Base-by-base conservation (phyloP, 2,329 filamentous ascomycete genomes). In the Sphaerostilbella broomeana region DNA sequence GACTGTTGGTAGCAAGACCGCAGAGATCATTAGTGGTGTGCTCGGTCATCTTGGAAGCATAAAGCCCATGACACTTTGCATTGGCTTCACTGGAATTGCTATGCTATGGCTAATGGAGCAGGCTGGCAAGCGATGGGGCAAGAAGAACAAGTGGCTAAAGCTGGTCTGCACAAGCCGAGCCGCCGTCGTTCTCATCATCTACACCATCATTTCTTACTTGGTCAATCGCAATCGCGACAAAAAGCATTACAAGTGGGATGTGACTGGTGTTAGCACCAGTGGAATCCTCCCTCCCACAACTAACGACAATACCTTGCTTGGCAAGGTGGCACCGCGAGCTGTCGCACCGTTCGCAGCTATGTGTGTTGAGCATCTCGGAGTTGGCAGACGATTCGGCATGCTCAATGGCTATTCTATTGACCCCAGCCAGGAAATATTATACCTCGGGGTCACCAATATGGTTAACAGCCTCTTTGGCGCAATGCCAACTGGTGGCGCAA, bases 391-490 rank as follows among this genome's bases (percentile, higher is more conserved):
- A 0, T 83, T 83, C 48, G 75, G 70, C 2, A 65, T 77, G 8
- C 69, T 70, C 45, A 80, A 82, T 55, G 68, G 72, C 49, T 83
- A 84, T 52, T 64, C 69, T 6, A 75, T 77, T 27, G 77, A 83
- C 46, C 71, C 78, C 47, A 79, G 73, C 10, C 78, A 83, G 52
- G 79, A 83, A 47, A 69, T 83, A 2, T 74, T 74, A 41, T 82
- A 78, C 48, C 70, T 81, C 3, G 79, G 78, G 8, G 57, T 75
- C 12, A 70, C 72, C 27, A 81, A 82, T 56, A 69, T 81, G 43
- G 67, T 78, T 59, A 81, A 81, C 58, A 73, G 72, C 32, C 76
- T 81, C 58, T 81, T 83, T 56, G 73, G 75, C 16, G 65, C 72
- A 8, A 79, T 82, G 74, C 68, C 76, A 1, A 68, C 80, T 10